Evolutionary conservation across 2,329 filamentous ascomycete genomes (phyloP).

Genomic region (Talaromyces sp.): DNA sequence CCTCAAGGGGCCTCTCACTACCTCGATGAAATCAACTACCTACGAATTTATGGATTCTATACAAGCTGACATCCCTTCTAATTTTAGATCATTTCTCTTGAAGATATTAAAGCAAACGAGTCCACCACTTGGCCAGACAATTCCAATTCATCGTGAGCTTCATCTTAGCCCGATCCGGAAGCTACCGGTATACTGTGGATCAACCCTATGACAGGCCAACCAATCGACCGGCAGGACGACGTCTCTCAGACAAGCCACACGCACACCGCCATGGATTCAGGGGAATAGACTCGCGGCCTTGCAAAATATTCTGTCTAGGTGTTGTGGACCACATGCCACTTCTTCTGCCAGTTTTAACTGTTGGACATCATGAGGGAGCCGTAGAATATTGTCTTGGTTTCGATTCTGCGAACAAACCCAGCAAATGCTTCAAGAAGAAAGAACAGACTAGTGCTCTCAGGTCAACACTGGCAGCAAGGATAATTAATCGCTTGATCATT

Average conservation of each 20-base stretch:
- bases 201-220: background rate
- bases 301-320: background rate
- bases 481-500: background rate
- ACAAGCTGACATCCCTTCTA: no score
- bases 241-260: slow-evolving; percentile 2
- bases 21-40: no score
- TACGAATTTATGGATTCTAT: no score
- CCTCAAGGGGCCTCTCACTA: no score
- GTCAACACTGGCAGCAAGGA: background rate
- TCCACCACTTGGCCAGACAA: background rate
- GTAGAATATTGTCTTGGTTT: background rate
- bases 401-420: background rate
- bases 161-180: slow-evolving; percentile 4
- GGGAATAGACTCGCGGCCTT: background rate
- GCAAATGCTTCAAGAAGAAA: background rate
- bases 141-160: background rate
- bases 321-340: background rate
- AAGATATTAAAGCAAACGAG: background rate
- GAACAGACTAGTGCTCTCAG: background rate
- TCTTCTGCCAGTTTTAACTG: background rate
- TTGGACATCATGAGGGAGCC: background rate
- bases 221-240: background rate
- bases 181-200: background rate
- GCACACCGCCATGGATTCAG: slow-evolving; percentile 1
- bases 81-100: background rate